phyloP scores from a whole-genome alignment of 345 rosid genomes.

The Cardamine occulta region DNA sequence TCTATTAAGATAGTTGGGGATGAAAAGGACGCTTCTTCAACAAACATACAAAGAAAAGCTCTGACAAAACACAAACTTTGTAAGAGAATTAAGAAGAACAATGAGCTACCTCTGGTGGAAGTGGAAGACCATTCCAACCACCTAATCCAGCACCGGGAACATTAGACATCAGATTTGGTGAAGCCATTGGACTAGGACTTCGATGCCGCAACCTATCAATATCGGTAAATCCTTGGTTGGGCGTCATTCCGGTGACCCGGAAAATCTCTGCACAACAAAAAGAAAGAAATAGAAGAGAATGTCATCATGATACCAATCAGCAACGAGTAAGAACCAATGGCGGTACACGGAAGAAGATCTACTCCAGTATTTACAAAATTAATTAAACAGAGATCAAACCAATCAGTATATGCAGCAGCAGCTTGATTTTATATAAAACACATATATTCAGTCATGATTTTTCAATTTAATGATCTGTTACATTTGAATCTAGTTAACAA shows the following conservation, averaged over 20 bases:
- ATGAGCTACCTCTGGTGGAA: constrained; percentile 71
- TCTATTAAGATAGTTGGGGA: constrained; percentile 20
- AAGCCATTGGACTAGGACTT: constrained; percentile 98
- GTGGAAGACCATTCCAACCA: constrained; percentile 80
- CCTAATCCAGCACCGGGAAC: constrained; percentile 68
- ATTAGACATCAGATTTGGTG: constrained; percentile 80
- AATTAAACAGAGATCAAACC: constrained; percentile 22
- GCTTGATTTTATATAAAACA: background rate
- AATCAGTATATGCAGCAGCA: constrained; percentile 1
- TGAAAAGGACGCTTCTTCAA: constrained; percentile 2
- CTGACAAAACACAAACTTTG: background rate
- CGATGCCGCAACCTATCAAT: constrained; percentile 84
- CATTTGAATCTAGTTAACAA: constrained; percentile 5
- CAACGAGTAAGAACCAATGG: background rate
- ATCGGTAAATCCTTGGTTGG: constrained; percentile 88
- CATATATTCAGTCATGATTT: constrained; percentile 6
- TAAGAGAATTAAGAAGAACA: constrained; percentile 12
- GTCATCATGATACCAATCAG: constrained; percentile 18
- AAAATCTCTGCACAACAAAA: constrained; percentile 67
- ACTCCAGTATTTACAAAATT: constrained; percentile 5
- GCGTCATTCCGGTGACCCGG: constrained; percentile 78
- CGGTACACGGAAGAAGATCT: constrained; percentile 16
- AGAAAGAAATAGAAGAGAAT: background rate
- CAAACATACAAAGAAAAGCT: constrained; percentile 22
- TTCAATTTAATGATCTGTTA: constrained; percentile 5